A percentile compares a stretch with the other conserved stretches of the same genome.
Conservation (phyloP, 176 grass and related monocot genomes). For the Triticum dicoccoides region DNA sequence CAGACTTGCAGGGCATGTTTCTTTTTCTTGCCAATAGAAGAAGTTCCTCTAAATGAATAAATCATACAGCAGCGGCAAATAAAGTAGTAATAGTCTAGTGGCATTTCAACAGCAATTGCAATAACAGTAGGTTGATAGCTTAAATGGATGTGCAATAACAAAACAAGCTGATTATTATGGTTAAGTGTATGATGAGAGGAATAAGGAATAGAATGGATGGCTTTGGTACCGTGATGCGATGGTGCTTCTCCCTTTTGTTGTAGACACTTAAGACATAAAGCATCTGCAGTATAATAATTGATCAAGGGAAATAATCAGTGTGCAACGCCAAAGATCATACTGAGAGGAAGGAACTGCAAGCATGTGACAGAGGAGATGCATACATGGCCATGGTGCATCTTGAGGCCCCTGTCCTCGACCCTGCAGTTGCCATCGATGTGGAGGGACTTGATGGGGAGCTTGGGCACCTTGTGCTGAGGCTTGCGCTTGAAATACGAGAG, state of each 20-base stretch:
- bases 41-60: background rate
- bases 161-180: background rate
- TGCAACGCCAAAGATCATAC: background rate
- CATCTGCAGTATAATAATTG: conserved; percentile 47
- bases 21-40: background rate
- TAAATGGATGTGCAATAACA: background rate
- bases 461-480: conserved; percentile 70
- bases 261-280: conserved; percentile 90
- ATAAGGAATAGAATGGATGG: background rate
- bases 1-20: background rate
- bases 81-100: background rate
- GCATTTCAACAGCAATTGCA: background rate
- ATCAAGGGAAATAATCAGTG: background rate
- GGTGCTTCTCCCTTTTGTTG: conserved; percentile 96
- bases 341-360: background rate
- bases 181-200: background rate
- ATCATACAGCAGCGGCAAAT: background rate
- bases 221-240: conserved; percentile 60
- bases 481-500: conserved; percentile 93
- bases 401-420: conserved; percentile 96
- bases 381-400: conserved; percentile 90
- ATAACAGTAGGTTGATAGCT: background rate
- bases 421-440: conserved; percentile 87
- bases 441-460: conserved; percentile 93
- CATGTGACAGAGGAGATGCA: background rate